Percentiles rank a stretch among this genome's conserved stretches.
phyloP scores from a whole-genome alignment of 352 stramenopile species.

The Phytophthora sp. region DNA sequence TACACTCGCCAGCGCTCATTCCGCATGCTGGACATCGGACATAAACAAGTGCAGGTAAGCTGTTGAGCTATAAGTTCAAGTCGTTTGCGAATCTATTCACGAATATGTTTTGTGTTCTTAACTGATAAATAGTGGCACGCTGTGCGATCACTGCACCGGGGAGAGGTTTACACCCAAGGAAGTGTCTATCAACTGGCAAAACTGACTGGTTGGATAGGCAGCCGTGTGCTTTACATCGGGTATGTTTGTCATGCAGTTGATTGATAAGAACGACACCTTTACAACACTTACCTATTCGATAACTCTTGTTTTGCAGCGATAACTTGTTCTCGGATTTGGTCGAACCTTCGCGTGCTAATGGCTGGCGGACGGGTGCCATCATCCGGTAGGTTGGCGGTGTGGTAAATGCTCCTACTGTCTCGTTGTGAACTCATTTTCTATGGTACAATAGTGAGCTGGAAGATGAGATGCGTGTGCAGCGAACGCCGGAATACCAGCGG shows the following conservation, averaged over 20 bases:
- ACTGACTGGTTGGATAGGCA: conserved; percentile 69
- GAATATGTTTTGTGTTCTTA: neutral
- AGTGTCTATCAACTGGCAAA: conserved; percentile 69
- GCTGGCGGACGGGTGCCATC: conserved; percentile 93
- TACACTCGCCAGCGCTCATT: conserved; percentile 89
- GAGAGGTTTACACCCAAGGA: conserved; percentile 84
- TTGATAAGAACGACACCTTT: neutral
- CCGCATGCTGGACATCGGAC: conserved; percentile 65
- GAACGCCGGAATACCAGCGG: conserved; percentile 62
- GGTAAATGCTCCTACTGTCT: neutral
- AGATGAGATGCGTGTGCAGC: conserved; percentile 79
- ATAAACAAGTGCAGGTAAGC: conserved; percentile 67
- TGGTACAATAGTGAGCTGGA: conserved; percentile 74
- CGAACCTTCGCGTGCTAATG: conserved; percentile 92
- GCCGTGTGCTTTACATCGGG: conserved; percentile 93
- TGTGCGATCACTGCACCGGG: conserved; percentile 61
- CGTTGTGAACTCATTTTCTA: neutral
- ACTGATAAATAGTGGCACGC: conserved; percentile 57
- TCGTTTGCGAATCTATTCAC: neutral
- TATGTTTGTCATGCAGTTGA: conserved; percentile 23
- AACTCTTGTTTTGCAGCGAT: conserved; percentile 53
- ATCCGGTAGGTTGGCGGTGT: conserved; percentile 61
- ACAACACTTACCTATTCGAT: neutral
- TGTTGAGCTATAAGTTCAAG: neutral
- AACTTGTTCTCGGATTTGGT: conserved; percentile 95